These are phyloP conservation scores for Globisporangium splendens DNA, from an alignment of 352 stramenopile genomes.

Conservation along the genomic window DNA sequence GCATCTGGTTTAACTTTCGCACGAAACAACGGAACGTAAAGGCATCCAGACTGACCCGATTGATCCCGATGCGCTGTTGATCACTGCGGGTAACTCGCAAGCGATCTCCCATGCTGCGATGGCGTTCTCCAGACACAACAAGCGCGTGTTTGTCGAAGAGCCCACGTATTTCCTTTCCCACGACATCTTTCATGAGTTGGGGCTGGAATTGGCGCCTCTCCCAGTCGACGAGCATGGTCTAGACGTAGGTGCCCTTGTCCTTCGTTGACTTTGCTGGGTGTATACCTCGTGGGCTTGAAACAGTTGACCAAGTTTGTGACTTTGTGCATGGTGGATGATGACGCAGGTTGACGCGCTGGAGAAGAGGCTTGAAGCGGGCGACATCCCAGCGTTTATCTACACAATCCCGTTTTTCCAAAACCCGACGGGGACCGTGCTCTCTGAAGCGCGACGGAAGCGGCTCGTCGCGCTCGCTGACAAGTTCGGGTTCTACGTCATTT, in stretches of 20 bases:
- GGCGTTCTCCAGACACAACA: constrained; percentile 63
- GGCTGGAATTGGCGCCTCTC: constrained; percentile 72
- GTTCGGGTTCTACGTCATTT: constrained; percentile 85
- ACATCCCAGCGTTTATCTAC: constrained; percentile 89
- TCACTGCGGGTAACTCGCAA: constrained; percentile 90
- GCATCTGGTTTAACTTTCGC: no score
- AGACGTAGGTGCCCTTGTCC: constrained; percentile 40
- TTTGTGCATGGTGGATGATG: not conserved
- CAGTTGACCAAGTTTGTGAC: no score
- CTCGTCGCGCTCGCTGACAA: constrained; percentile 77
- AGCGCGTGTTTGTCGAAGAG: constrained; percentile 88
- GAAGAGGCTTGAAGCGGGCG: constrained; percentile 42
- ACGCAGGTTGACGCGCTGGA: constrained; percentile 68
- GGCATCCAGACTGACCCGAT: constrained; percentile 23
- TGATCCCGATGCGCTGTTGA: constrained; percentile 62
- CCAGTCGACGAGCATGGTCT: constrained; percentile 71
- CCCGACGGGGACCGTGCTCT: constrained; percentile 84
- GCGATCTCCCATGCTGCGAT: constrained; percentile 87
- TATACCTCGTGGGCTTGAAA: no score
- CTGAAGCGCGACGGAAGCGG: constrained; percentile 52
- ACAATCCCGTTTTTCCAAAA: constrained; percentile 94
- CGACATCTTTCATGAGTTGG: constrained; percentile 90
- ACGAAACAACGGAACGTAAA: no score
- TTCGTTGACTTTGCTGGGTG: not conserved
- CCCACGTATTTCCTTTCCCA: constrained; percentile 92